Percentiles rank a stretch among this genome's conserved stretches.
Conservation (phyloP, 2,329 filamentous ascomycete genomes). For the Daldinia sp. region DNA sequence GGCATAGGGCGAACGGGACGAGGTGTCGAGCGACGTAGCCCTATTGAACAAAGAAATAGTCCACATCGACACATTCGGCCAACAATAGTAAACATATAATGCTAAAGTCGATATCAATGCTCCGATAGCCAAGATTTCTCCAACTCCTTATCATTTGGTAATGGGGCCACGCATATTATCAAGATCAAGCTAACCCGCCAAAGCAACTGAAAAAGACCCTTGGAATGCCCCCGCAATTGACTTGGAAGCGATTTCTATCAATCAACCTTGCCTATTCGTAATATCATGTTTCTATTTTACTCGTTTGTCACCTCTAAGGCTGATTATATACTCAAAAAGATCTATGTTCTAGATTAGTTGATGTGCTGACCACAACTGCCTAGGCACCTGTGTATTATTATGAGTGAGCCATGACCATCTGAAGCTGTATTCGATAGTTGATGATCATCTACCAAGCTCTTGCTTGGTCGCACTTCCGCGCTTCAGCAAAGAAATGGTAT, state of each 20-base stretch:
- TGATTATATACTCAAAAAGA: neutral
- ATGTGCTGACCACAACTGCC: too few species aligned
- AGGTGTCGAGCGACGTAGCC: conserved; percentile 7
- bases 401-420: neutral
- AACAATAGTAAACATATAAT: neutral
- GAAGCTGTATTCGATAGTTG: neutral
- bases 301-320: neutral
- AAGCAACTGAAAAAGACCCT: conserved; percentile 20
- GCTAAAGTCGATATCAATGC: conserved; percentile 6
- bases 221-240: conserved; percentile 6
- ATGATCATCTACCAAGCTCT: neutral
- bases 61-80: conserved; percentile 11
- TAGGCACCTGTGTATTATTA: neutral
- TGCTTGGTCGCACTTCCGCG: neutral
- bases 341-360: neutral
- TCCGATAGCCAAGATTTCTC: conserved; percentile 31
- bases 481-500: neutral
- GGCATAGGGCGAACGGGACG: conserved; percentile 11
- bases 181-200: conserved; percentile 19
- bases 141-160: conserved; percentile 33
- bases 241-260: neutral
- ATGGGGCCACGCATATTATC: neutral
- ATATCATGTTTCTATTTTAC: neutral
- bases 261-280: neutral
- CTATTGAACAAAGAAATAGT: conserved; percentile 1